Evolutionary conservation across 805 yeast species (phyloP), one percentile per base, ranked within the genome.

Genomic region (Lipomyces anomalus): DNA sequence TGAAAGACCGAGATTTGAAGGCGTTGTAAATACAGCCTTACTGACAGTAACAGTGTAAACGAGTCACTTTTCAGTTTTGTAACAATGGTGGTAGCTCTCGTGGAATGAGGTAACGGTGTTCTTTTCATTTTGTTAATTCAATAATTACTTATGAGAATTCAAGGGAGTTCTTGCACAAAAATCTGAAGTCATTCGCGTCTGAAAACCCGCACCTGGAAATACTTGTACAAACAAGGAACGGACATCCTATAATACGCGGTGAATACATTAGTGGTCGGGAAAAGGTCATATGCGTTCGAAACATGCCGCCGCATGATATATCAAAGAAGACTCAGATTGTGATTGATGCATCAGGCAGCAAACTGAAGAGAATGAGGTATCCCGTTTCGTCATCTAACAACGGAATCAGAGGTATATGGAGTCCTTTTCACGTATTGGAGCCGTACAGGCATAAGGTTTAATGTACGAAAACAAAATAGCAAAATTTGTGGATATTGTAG

Each of bases 351-450:
- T 75, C 84, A 39, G 97, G 97, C 42, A 73, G 68, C 26, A 68
- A 69, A 46, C 61, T 82, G 43, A 65, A 69, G 55, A 35, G 47
- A 4, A 36, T 35, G 16, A 80, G 79, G 59, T 80, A 84, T 61
- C 82, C 86, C 47, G 97, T 92, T 29, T 76, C 79, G 65, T 82
- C 95, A 35, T 67, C 75, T 51, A 92, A 90, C 63, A 76, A 75
- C 44, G 80, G 94, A 46, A 88, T 90, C 16, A 83, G 98, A 73
- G 98, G 98, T 60, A 74, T 92, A 40, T 92, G 98, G 98, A 88
- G 97, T 38, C 98, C 98, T 47, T 73, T 90, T 43, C 55, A 50
- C 22, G 40, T 42, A 13, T 44, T 50, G 20, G 46, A 28, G 24
- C 53, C 46, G 38, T 47, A 40, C 41, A 32, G 55, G 17, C 40